phyloP scores from a whole-genome alignment of 2,329 filamentous ascomycete genomes.

The Fusarium tupiense region DNA sequence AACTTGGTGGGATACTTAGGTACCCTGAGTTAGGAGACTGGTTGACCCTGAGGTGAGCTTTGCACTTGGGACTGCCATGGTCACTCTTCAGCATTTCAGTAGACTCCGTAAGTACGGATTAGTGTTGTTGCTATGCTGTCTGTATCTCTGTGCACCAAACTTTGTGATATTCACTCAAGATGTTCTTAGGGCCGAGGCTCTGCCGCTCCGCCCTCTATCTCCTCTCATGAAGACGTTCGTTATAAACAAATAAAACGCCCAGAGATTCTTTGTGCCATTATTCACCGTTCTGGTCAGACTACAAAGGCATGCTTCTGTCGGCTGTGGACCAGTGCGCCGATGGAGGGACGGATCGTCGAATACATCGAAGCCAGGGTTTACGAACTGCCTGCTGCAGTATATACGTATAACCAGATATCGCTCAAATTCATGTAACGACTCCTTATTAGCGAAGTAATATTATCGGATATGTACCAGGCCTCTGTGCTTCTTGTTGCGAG shows the following conservation, averaged over 20 bases:
- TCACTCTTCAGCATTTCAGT: not conserved
- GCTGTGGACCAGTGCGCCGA: not conserved
- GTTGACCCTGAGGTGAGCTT: not conserved
- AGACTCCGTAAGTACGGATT: rapidly evolving
- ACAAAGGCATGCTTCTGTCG: not conserved
- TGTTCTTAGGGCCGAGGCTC: not conserved
- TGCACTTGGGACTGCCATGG: not conserved
- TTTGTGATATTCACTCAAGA: not conserved
- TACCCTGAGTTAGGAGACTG: not conserved
- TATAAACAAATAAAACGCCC: rapidly evolving
- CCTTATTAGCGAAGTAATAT: not conserved
- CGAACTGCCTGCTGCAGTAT: not conserved
- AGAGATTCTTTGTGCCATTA: not conserved
- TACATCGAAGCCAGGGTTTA: not conserved
- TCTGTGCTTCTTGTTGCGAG: not conserved
- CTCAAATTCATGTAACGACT: rapidly evolving
- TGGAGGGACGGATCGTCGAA: not conserved
- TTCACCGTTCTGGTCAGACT: not conserved
- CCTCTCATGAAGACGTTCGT: not conserved
- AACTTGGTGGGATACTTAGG: not conserved
- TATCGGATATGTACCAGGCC: not conserved
- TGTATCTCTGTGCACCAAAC: not conserved
- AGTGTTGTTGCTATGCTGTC: not conserved
- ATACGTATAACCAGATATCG: not conserved
- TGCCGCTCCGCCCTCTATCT: not conserved